These are phyloP conservation scores for Pleurotus eryngii DNA, from an alignment of 768 basidiomycete species.

Conservation along the genomic window DNA sequence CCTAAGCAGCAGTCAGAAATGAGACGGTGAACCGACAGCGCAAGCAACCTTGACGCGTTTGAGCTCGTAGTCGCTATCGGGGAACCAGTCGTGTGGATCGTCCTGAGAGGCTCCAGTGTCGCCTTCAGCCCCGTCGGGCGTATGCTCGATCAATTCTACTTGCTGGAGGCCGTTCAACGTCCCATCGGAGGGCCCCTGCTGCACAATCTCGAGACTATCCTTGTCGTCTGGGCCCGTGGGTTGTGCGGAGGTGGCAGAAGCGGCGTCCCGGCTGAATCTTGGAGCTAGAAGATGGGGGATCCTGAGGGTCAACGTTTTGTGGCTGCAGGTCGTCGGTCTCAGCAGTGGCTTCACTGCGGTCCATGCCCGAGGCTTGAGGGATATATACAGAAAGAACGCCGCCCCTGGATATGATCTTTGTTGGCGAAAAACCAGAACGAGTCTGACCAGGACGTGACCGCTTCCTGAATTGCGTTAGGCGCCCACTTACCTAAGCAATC, in stretches of 20 bases:
- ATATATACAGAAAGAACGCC: slow-evolving; percentile 14
- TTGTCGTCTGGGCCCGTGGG: background rate
- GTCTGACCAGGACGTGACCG: slow-evolving; percentile 4
- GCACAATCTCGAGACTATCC: slow-evolving; percentile 22
- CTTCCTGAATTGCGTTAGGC: background rate
- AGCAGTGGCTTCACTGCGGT: slow-evolving; percentile 34
- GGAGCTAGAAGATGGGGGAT: background rate
- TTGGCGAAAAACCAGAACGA: background rate
- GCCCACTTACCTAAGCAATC: background rate
- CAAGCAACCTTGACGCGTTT: slow-evolving; percentile 78
- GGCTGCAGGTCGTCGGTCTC: slow-evolving; percentile 10
- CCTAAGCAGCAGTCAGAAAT: slow-evolving; percentile 40
- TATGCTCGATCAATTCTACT: slow-evolving; percentile 46
- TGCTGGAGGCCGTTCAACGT: slow-evolving; percentile 35
- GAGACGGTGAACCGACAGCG: background rate
- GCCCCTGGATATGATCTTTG: background rate
- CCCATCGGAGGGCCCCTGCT: slow-evolving; percentile 32
- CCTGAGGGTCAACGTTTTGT: background rate
- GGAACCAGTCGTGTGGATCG: slow-evolving; percentile 58
- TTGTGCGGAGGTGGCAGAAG: background rate
- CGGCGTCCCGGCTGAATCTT: background rate
- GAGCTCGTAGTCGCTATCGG: slow-evolving; percentile 67
- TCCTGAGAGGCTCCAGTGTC: slow-evolving; percentile 40
- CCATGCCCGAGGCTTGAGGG: slow-evolving; percentile 39
- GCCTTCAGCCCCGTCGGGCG: slow-evolving; percentile 25